Conservation (phyloP, 2,329 filamentous ascomycete genomes). For the Leptosphaerulina australis region DNA sequence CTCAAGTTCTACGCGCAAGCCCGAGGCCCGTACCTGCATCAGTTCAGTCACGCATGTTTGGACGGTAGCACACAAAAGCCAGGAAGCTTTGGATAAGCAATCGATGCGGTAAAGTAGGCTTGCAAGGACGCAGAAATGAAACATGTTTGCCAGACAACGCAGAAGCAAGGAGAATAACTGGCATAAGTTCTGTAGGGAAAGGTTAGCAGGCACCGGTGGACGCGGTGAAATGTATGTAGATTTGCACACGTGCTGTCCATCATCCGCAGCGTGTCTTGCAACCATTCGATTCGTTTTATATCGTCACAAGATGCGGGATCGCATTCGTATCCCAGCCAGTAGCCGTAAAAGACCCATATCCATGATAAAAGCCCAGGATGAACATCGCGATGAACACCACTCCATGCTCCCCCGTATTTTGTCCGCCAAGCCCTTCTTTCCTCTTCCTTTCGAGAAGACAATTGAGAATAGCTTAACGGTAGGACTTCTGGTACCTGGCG, state of each 20-base stretch:
- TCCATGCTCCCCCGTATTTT: slow-evolving; percentile 35
- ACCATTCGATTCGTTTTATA: slow-evolving; percentile 51
- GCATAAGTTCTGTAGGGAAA: background rate
- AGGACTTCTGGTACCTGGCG: slow-evolving; percentile 98
- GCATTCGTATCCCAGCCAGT: no score
- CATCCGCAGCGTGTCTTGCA: slow-evolving; percentile 38
- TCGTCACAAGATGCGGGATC: slow-evolving; percentile 50
- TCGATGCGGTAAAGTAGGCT: no score
- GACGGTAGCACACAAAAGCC: no score
- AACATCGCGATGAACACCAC: slow-evolving; percentile 46
- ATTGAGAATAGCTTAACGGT: slow-evolving; percentile 73
- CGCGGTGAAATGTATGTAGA: slow-evolving; percentile 18
- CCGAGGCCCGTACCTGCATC: no score
- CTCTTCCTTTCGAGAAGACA: background rate
- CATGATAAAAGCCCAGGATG: no score
- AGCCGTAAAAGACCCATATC: no score
- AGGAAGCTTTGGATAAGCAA: no score
- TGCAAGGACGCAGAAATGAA: no score
- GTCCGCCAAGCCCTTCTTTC: background rate
- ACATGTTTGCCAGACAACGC: no score
- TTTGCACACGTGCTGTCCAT: slow-evolving; percentile 22
- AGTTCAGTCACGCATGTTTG: no score
- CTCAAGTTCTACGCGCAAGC: no score
- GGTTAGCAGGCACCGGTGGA: slow-evolving; percentile 21
- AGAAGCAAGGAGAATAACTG: background rate